Base-by-base conservation (phyloP, 2,329 filamentous ascomycete species). In the Fusarium nurragi region DNA sequence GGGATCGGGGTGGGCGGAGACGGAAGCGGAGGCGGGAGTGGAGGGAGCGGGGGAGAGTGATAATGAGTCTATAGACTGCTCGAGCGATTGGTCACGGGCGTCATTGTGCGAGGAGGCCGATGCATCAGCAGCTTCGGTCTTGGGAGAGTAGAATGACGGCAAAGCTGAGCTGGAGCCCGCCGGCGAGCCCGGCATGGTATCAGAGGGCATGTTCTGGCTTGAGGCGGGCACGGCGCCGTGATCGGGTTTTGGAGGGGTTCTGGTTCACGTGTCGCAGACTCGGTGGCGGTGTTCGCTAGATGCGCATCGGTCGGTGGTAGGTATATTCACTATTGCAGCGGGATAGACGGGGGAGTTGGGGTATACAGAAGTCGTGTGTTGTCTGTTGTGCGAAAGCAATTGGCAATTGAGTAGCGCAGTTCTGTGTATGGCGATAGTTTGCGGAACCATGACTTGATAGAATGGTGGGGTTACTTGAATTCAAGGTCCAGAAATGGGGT, bases 121-220 rank as follows among this genome's bases (percentile, higher is more conserved):
- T 25, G 63, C 60, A 25, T 75, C 74, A 54, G 69, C 66, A 6
- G 73, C 57, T 26, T 68, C 52, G 9, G 78, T 77, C 45, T 71
- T 76, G 6, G 81, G 81, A 5, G 81, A 83, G 67, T 82, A 83
- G 67, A 83, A 83, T 11, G 81, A 80, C 3, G 81, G 81, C 32
- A 83, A 76, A 44, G 78, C 74, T 56, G 71, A 69, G 26, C 73
- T 77, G 73, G 60, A 73, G 69, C 61, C 71, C 72, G 71, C 67
- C 72, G 65, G 71, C 47, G 69, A 67, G 70, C 61, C 70, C 53
- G 60, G 63, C 64, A 67, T 70, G 56, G 65, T 57, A 65, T 75
- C 66, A 46, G 73, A 71, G 54, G 71, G 65, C 69, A 74, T 73
- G 48, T 68, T 72, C 46, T 55, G 46, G 60, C 62, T 67, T 47